A percentile compares a stretch with the other conserved stretches of the same genome.
These are phyloP conservation scores for Capsella rubella DNA, from an alignment of 441 rosid genomes.

Conservation along the genomic window DNA sequence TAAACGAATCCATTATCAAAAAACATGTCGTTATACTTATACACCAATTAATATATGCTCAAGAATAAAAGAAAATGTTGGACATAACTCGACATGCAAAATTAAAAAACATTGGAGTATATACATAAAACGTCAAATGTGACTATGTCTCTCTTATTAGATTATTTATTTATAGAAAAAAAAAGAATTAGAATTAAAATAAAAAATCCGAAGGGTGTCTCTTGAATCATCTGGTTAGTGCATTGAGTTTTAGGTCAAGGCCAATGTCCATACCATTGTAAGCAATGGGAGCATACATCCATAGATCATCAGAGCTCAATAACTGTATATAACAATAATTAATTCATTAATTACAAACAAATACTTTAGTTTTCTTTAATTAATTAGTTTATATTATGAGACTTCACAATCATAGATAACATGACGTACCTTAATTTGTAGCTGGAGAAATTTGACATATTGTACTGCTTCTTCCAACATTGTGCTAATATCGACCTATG, in stretches of 20 bases:
- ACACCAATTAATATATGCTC: constrained; percentile 20
- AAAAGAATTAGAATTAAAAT: constrained; percentile 3
- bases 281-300: constrained; percentile 88
- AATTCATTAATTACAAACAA: background rate
- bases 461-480: constrained; percentile 87
- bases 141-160: constrained; percentile 22
- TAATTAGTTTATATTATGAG: too few species aligned
- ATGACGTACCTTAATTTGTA: constrained; percentile 73
- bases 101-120: constrained; percentile 5
- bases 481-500: constrained; percentile 79
- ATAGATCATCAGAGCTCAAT: constrained; percentile 74
- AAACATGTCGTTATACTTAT: background rate
- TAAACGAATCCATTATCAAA: background rate
- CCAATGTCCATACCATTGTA: constrained; percentile 83
- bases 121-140: background rate
- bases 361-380: background rate
- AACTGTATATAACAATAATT: constrained; percentile 46
- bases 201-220: constrained; percentile 5
- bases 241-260: constrained; percentile 54
- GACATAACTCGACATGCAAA: constrained; percentile 23
- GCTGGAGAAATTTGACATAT: constrained; percentile 78
- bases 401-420: constrained; percentile 13
- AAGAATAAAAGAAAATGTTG: background rate
- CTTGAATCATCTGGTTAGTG: constrained; percentile 32
- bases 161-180: constrained; percentile 15